These are phyloP conservation scores for Globisporangium ultimum DNA, from an alignment of 352 stramenopile species.

Conservation along the genomic window DNA sequence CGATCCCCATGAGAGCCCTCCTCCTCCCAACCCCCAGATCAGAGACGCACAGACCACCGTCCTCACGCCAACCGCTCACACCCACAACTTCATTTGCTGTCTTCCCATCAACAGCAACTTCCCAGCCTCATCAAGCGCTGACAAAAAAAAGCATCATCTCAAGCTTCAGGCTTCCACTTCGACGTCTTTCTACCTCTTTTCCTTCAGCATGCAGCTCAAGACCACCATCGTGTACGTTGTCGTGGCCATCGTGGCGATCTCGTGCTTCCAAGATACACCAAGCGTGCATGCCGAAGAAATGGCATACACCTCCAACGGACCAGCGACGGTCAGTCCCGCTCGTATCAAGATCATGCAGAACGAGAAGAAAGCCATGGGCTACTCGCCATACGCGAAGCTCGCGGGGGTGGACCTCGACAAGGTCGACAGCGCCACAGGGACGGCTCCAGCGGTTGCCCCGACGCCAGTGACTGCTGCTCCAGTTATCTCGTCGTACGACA, in stretches of 20 bases:
- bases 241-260: background rate
- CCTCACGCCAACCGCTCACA: no score
- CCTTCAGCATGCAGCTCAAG: conserved; percentile 3
- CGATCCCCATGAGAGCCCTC: no score
- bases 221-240: conserved; percentile 1
- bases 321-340: no score
- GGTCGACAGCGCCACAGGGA: no score
- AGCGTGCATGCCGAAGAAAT: conserved; percentile 3
- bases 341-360: no score
- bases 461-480: no score
- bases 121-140: background rate
- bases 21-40: no score
- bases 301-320: background rate
- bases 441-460: no score
- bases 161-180: background rate
- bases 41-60: no score
- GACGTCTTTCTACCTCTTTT: background rate
- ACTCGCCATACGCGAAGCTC: no score
- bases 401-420: no score
- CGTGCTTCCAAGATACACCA: background rate
- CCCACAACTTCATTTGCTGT: conserved; percentile 4
- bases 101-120: background rate
- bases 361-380: no score
- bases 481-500: background rate
- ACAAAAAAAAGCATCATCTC: background rate